phyloP scores from a whole-genome alignment of 208 protist genomes.

The Leishmania martiniquensis region DNA sequence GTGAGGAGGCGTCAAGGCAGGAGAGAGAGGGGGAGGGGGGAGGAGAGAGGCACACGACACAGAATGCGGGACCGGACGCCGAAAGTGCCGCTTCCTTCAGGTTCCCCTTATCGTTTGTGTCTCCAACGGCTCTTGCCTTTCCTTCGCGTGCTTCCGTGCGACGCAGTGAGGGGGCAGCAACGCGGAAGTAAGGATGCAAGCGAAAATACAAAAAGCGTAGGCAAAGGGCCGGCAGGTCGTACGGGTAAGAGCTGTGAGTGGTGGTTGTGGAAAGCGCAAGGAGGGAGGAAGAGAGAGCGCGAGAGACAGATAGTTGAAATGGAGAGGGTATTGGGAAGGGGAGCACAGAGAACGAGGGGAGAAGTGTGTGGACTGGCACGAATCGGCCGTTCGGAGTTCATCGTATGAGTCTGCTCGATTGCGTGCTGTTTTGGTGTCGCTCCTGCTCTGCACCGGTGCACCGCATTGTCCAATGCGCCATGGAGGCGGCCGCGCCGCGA shows the following conservation, averaged over 20 bases:
- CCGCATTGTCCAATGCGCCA: neutral
- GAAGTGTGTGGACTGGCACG: neutral
- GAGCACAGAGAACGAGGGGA: neutral
- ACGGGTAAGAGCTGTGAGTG: neutral
- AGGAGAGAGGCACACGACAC: neutral
- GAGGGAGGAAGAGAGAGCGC: too few relatives aligned
- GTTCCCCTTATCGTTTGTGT: too few relatives aligned
- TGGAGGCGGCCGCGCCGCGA: neutral
- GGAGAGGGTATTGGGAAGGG: too few relatives aligned
- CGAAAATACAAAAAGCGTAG: neutral
- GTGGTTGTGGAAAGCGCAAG: neutral
- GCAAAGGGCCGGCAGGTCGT: too few relatives aligned
- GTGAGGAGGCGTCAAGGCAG: neutral
- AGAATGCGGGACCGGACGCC: neutral
- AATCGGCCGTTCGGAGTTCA: neutral
- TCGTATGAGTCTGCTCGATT: neutral
- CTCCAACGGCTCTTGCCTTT: too few relatives aligned
- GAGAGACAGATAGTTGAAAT: too few relatives aligned
- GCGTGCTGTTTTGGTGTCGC: neutral
- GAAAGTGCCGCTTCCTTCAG: neutral
- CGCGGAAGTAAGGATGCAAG: too few relatives aligned
- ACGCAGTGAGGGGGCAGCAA: too few relatives aligned
- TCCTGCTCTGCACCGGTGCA: neutral
- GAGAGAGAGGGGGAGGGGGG: neutral
- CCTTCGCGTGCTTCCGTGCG: too few relatives aligned